These are phyloP conservation scores for Dicorynia guianensis DNA, from an alignment of 306 rosid genomes.

Conservation along the genomic window DNA sequence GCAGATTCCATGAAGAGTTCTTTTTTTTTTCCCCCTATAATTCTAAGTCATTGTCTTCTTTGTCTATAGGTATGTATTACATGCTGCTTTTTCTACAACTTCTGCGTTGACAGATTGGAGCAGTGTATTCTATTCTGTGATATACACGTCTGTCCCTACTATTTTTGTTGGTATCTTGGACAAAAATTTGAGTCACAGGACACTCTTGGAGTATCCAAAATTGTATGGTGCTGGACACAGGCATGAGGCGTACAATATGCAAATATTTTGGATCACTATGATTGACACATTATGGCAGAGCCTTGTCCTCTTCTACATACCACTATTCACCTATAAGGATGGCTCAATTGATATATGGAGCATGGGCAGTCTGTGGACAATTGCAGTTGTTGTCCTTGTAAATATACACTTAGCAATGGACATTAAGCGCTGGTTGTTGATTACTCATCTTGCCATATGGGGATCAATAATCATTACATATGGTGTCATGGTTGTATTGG, in stretches of 20 bases:
- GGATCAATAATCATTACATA: constrained; percentile 90
- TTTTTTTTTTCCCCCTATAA: neutral
- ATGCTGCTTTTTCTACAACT: constrained; percentile 89
- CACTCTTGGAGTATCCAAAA: constrained; percentile 77
- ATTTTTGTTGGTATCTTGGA: constrained; percentile 93
- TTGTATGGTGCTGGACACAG: constrained; percentile 88
- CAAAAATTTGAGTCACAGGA: constrained; percentile 84
- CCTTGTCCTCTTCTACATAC: constrained; percentile 84
- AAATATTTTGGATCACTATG: constrained; percentile 91
- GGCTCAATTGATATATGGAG: constrained; percentile 93
- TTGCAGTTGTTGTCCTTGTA: constrained; percentile 92
- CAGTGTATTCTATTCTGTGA: constrained; percentile 92
- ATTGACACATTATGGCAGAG: constrained; percentile 98
- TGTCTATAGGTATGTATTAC: constrained; percentile 78
- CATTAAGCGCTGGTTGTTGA: constrained; percentile 76
- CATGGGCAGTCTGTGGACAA: constrained; percentile 97
- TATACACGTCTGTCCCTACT: constrained; percentile 94
- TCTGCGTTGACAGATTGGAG: constrained; percentile 99
- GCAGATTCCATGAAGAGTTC: constrained; percentile 20
- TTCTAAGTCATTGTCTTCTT: constrained; percentile 39
- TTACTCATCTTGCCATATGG: constrained; percentile 89
- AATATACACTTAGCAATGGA: constrained; percentile 96
- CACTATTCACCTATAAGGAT: constrained; percentile 79
- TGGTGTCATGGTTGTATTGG: constrained; percentile 86
- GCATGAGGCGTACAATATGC: constrained; percentile 88